Percentiles rank a stretch among this genome's conserved stretches.
Evolutionary conservation across 805 yeast species (phyloP).

Genomic region (Metschnikowia baotianmanensis): DNA sequence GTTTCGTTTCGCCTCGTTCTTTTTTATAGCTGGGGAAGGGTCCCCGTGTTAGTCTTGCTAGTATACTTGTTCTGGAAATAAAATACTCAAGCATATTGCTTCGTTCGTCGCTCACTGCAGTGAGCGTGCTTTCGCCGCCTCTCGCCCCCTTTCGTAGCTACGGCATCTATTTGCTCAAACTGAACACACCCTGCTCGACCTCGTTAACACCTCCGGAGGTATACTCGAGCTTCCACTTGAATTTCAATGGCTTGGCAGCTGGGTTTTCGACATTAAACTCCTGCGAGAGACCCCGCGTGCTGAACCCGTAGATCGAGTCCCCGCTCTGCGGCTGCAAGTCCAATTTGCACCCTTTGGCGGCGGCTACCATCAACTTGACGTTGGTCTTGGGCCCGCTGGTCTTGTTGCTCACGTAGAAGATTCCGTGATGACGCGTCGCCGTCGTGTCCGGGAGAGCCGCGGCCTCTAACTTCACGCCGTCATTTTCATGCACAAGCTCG

Average conservation of each 20-base stretch:
- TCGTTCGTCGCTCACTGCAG: too few species aligned
- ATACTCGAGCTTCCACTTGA: constrained; percentile 74
- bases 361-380: constrained; percentile 65
- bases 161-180: constrained; percentile 9
- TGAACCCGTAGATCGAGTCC: constrained; percentile 47
- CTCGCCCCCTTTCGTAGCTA: background rate
- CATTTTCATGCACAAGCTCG: constrained; percentile 48
- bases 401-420: constrained; percentile 51
- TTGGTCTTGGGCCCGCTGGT: constrained; percentile 44
- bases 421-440: constrained; percentile 34
- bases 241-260: constrained; percentile 45
- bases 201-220: constrained; percentile 19
- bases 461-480: constrained; percentile 49
- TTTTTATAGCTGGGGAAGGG: too few species aligned
- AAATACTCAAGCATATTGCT: too few species aligned
- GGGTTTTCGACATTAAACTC: constrained; percentile 40
- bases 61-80: too few species aligned
- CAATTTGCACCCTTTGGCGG: constrained; percentile 60
- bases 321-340: constrained; percentile 62
- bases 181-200: constrained; percentile 15
- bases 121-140: too few species aligned
- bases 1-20: background rate
- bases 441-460: constrained; percentile 34
- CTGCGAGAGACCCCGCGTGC: constrained; percentile 53
- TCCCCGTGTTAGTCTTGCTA: too few species aligned